Conservation (phyloP, 495 filamentous ascomycete species). For the Pseudotulostoma volvatum region DNA sequence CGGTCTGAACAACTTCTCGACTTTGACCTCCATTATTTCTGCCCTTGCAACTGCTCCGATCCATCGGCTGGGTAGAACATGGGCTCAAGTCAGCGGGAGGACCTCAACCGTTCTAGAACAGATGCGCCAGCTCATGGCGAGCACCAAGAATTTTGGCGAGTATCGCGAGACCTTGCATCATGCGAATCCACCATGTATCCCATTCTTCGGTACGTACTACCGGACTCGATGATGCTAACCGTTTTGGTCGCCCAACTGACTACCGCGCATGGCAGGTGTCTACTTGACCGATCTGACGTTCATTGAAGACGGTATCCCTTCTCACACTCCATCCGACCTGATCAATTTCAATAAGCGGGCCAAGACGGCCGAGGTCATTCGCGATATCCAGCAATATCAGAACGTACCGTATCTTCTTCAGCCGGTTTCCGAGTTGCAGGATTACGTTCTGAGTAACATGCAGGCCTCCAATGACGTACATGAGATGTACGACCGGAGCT, state of each 20-base stretch:
- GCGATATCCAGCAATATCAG: constrained; percentile 96
- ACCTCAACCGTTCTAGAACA: constrained; percentile 65
- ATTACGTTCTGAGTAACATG: constrained; percentile 93
- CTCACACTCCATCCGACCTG: constrained; percentile 80
- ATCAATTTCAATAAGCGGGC: constrained; percentile 98
- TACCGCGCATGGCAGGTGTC: constrained; percentile 61
- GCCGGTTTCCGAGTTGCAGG: constrained; percentile 80
- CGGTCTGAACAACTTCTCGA: constrained; percentile 86
- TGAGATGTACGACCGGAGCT: constrained; percentile 95
- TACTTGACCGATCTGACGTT: constrained; percentile 97
- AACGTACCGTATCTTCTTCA: constrained; percentile 85
- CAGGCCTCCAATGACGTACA: constrained; percentile 86
- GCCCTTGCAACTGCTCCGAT: constrained; percentile 88
- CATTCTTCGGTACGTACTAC: constrained; percentile 75
- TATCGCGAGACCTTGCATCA: constrained; percentile 85
- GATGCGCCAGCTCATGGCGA: constrained; percentile 91
- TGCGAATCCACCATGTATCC: constrained; percentile 92
- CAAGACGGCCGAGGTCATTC: constrained; percentile 94
- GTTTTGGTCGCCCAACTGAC: no score
- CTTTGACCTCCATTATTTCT: constrained; percentile 95
- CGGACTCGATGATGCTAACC: no score
- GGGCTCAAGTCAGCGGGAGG: constrained; percentile 76
- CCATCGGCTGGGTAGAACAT: constrained; percentile 84
- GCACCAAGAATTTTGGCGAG: constrained; percentile 95
- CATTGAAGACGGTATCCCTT: constrained; percentile 95